Base-by-base conservation (phyloP, 1,139 yeast genomes). In the Candida sanyaensis region DNA sequence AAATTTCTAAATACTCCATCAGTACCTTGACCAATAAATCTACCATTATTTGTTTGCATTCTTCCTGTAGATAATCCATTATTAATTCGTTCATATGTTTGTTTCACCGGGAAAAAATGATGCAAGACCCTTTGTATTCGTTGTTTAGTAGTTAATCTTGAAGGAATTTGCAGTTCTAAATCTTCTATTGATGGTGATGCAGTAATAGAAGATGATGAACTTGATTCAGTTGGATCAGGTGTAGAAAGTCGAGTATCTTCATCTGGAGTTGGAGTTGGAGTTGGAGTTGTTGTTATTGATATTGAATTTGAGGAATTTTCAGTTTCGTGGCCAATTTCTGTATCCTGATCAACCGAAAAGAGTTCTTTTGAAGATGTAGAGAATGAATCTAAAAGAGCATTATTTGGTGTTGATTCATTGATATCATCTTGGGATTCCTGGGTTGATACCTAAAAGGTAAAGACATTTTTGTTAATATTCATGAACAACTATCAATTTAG, bases 1-100 rank as follows among this genome's bases (percentile, higher is more conserved):
- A 93, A 69, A 64, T 93, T 93, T 42, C 95, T 83, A 67, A 93
- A 93, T 6, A 93, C 99, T 8, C 99, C 99, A 65, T 93, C 99
- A 21, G 83, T 76, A 8, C 86, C 85, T 45, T 74, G 78, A 0
- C 84, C 84, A 9, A 75, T 68, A 49, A 75, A 75, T 17, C 78
- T 55, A 1, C 80, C 80, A 7, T 63, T 58, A 50, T 74, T 75
- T 24, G 73, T 51, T 53, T 74, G 78, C 74, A 75, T 73, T 50
- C 80, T 58, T 10, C 80, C 80, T 1, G 78, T 73, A 38, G 65
- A 58, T 27, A 75, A 50, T 4, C 80, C 80, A 54, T 75, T 75
- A 52, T 66, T 68, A 41, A 75, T 65, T 39, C 80, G 57, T 48
- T 75, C 78, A 52, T 75, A 75, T 3, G 80, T 75, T 52, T 72